Evolutionary conservation across 1,139 yeast genomes (phyloP), one percentile per base, ranked within the genome.

Genomic region (Eremothecium cymbalariae): DNA sequence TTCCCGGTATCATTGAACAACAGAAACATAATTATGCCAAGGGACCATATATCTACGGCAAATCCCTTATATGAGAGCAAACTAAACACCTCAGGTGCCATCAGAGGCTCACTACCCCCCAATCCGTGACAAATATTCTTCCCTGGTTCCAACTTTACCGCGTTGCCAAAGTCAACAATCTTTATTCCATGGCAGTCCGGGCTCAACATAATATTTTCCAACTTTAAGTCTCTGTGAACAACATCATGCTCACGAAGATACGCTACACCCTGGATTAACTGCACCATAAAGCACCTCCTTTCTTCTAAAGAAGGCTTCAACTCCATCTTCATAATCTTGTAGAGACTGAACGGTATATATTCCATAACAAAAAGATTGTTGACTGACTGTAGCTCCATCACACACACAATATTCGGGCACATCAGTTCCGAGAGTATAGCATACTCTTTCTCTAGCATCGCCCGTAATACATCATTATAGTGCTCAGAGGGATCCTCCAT

Each of bases 131-230:
- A 39, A 24, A 12, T 17, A 14, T 17, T 32, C 18, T 25, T 12
- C 23, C 18, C 26, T 16, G 13, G 24, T 16, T 18, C 23, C 13
- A 30, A 8, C 9, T 23, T 18, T 4, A 33, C 38, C 6, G 42
- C 40, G 1, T 34, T 25, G 7, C 42, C 42, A 28, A 38, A 38
- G 18, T 38, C 42, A n/a, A 38, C 32, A 8, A 38, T 18, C 31
- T 37, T 38, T n/a, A 38, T 15, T n/a, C 15, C 8, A 12, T 36
- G 30, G 18, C 34, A 35, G 17, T 29, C 32, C n/a, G 18, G 28
- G 13, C 23, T 28, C 6, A 38, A 18, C 42, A 38, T 38, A 2
- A 38, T 18, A 16, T 38, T 38, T 9, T 38, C 42, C 19, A 38
- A 18, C 29, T 38, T 38, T 13, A 38, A 23, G 26, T 38, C 42